Percentiles rank a stretch among this genome's conserved stretches.
phyloP scores from a whole-genome alignment of 345 rosid species.

The Streptanthus diversifolius region DNA sequence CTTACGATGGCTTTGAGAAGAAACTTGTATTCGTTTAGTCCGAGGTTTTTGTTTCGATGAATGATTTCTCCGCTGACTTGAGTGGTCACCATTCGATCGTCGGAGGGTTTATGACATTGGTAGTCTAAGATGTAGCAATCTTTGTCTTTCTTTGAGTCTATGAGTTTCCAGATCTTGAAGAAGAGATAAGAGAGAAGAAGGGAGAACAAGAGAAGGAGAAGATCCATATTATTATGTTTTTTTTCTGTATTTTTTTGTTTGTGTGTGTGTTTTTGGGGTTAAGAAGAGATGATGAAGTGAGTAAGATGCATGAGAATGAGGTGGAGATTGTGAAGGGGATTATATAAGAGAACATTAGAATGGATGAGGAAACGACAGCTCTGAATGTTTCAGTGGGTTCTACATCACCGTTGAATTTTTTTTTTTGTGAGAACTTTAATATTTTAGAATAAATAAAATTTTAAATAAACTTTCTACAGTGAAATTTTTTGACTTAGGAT shows the following conservation, averaged over 20 bases:
- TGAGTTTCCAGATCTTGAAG: constrained; percentile 41
- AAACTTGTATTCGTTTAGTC: constrained; percentile 59
- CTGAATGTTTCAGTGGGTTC: constrained; percentile 26
- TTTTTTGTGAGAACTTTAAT: neutral
- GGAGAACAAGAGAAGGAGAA: constrained; percentile 33
- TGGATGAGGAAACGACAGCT: constrained; percentile 30
- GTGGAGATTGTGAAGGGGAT: constrained; percentile 23
- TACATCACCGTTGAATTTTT: constrained; percentile 20
- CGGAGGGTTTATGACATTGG: constrained; percentile 57
- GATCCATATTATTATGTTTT: constrained; percentile 33
- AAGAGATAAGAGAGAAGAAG: constrained; percentile 36
- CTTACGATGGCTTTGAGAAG: constrained; percentile 64
- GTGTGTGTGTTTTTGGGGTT: neutral
- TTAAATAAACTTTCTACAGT: neutral
- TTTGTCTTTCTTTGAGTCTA: constrained; percentile 40
- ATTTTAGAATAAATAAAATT: neutral
- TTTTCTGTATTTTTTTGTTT: neutral
- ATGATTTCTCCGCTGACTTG: constrained; percentile 47
- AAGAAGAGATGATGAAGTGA: constrained; percentile 27
- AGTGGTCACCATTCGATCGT: constrained; percentile 54
- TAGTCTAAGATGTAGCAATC: constrained; percentile 63
- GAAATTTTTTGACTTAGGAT: neutral
- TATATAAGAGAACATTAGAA: constrained; percentile 25
- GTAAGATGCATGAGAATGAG: constrained; percentile 19
- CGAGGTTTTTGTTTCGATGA: constrained; percentile 45